Percentiles rank a stretch among this genome's conserved stretches.
These are phyloP conservation scores for Polychaeton citri DNA, from an alignment of 2,329 filamentous ascomycete genomes.

Conservation along the genomic window DNA sequence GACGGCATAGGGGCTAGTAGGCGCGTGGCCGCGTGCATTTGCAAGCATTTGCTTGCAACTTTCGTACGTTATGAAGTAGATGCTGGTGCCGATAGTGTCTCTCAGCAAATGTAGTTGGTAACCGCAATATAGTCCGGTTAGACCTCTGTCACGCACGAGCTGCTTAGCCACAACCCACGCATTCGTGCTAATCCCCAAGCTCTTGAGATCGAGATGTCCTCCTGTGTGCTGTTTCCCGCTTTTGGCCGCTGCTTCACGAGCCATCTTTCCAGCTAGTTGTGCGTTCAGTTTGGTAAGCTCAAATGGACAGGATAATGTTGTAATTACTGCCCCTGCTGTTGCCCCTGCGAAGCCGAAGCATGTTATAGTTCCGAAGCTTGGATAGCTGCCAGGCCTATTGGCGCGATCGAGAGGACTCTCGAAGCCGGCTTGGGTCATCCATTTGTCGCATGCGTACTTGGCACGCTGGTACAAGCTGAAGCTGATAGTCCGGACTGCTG, in stretches of 20 bases:
- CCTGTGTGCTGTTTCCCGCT: neutral
- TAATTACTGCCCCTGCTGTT: conserved; percentile 66
- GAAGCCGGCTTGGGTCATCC: conserved; percentile 51
- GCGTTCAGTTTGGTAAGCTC: conserved; percentile 83
- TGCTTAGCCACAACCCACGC: conserved; percentile 51
- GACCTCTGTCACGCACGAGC: conserved; percentile 61
- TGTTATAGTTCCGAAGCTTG: conserved; percentile 57
- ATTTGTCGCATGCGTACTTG: conserved; percentile 59
- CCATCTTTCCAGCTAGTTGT: conserved; percentile 69
- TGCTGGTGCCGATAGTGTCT: conserved; percentile 69
- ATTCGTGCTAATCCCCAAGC: conserved; percentile 10
- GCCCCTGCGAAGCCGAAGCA: conserved; percentile 70
- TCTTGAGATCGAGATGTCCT: conserved; percentile 4
- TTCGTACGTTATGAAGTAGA: conserved; percentile 85
- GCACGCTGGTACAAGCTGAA: conserved; percentile 70
- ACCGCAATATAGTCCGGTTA: conserved; percentile 64
- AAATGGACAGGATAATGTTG: conserved; percentile 71
- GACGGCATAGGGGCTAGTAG: conserved; percentile 69
- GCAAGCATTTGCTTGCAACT: conserved; percentile 71
- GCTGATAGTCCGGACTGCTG: conserved; percentile 61
- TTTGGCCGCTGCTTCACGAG: conserved; percentile 22
- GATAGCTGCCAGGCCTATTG: conserved; percentile 55
- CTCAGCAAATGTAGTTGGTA: conserved; percentile 73
- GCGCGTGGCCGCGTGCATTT: conserved; percentile 57
- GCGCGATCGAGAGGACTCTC: conserved; percentile 62